Evolutionary conservation across 2,329 filamentous ascomycete species (phyloP).

Genomic region (Nannizzia gypsea): DNA sequence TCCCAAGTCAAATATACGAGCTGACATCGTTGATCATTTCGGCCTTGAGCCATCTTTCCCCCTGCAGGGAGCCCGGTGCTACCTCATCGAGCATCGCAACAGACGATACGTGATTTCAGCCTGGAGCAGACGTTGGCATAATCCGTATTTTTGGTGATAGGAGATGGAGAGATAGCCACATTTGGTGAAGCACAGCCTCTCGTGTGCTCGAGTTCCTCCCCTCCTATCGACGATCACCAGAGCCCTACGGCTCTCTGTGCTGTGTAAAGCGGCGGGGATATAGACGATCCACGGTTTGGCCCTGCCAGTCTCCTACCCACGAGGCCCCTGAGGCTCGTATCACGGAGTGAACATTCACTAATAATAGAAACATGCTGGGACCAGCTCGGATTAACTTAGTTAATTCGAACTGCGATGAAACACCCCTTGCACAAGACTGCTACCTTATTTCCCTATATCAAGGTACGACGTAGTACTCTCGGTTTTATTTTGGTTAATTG

Average conservation of each 20-base stretch:
- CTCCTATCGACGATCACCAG: neutral
- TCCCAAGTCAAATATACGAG: neutral
- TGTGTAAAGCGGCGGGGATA: neutral
- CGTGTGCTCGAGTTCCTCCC: neutral
- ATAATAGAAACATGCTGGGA: neutral
- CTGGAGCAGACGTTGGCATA: neutral
- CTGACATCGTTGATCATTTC: neutral
- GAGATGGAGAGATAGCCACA: neutral
- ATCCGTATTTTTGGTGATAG: neutral
- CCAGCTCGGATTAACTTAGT: neutral
- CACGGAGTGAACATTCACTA: neutral
- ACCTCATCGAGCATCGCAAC: neutral
- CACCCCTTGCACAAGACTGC: neutral
- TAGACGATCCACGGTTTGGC: neutral
- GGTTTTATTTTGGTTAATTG: neutral
- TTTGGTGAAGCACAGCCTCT: neutral
- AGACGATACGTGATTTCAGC: neutral
- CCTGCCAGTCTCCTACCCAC: neutral
- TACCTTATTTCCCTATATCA: neutral
- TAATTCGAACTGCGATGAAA: neutral
- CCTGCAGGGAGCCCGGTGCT: neutral
- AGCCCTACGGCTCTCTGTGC: neutral
- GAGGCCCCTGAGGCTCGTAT: conserved; percentile 1
- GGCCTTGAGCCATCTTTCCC: neutral
- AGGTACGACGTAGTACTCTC: neutral